These are phyloP conservation scores for Plasmodium blacklocki DNA, from an alignment of 169 alveolate genomes.

Conservation along the genomic window DNA sequence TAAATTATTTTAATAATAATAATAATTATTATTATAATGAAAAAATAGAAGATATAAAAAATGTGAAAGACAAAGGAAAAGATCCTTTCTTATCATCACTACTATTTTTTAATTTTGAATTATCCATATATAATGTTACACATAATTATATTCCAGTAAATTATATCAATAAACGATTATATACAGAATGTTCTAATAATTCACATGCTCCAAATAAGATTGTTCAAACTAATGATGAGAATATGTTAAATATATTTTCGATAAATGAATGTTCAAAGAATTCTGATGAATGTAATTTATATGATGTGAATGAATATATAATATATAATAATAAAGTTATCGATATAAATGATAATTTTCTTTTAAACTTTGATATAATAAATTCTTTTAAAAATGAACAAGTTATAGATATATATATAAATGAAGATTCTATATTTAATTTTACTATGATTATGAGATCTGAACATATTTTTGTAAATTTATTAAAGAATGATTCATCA, in stretches of 20 bases:
- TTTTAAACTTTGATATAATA: constrained; percentile 45
- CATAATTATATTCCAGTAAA: constrained; percentile 9
- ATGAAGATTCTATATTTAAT: constrained; percentile 49
- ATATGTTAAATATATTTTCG: neutral
- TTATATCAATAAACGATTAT: constrained; percentile 12
- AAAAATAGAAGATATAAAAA: too few relatives aligned
- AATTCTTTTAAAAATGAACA: constrained; percentile 27
- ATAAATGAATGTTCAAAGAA: constrained; percentile 9
- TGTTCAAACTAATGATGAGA: constrained; percentile 2
- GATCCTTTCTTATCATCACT: too few relatives aligned
- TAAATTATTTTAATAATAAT: too few relatives aligned
- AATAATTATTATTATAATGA: too few relatives aligned
- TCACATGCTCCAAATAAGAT: constrained; percentile 22
- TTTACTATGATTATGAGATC: constrained; percentile 4
- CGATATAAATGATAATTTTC: constrained; percentile 36
- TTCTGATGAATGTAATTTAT: neutral
- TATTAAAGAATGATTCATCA: neutral
- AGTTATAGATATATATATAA: neutral
- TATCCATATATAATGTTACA: constrained; percentile 9
- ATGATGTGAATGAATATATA: constrained; percentile 11
- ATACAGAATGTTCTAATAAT: constrained; percentile 29
- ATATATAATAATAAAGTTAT: constrained; percentile 38
- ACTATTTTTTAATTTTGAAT: constrained; percentile 33
- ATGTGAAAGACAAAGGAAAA: too few relatives aligned
- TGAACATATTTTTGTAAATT: constrained; percentile 16